phyloP scores from a whole-genome alignment of 2,329 filamentous ascomycete species.

The Beauveria bassiana region DNA sequence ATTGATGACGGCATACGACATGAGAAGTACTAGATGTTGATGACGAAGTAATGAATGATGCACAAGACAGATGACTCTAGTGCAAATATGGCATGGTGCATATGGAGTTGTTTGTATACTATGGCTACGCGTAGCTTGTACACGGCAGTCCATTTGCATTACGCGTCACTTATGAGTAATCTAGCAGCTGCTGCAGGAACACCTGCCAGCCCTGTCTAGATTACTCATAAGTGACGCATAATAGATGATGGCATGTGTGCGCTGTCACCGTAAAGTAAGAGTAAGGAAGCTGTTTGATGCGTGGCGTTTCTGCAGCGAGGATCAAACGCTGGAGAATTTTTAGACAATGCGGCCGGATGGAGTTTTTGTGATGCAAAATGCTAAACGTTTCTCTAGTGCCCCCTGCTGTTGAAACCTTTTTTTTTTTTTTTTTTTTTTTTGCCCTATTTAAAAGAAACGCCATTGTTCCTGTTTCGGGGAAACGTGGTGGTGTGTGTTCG shows the following conservation, averaged over 20 bases:
- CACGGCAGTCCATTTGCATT: no score
- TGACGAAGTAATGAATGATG: slow-evolving; percentile 4
- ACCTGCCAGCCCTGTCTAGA: not conserved
- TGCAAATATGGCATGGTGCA: not conserved
- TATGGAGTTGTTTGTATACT: not conserved
- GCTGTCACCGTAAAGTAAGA: not conserved
- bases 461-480: no score
- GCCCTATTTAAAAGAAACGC: no score
- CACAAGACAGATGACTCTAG: not conserved
- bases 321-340: not conserved
- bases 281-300: not conserved
- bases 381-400: no score
- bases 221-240: not conserved
- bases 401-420: no score
- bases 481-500: no score
- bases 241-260: not conserved
- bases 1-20: not conserved
- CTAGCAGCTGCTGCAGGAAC: not conserved
- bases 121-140: no score
- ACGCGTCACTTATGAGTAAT: no score
- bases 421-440: no score
- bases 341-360: no score
- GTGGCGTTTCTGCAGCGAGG: not conserved
- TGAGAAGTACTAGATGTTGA: not conserved
- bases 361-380: no score